Conservation (phyloP, 1,284 basidiomycete species). For the Papiliotrema laurentii region DNA sequence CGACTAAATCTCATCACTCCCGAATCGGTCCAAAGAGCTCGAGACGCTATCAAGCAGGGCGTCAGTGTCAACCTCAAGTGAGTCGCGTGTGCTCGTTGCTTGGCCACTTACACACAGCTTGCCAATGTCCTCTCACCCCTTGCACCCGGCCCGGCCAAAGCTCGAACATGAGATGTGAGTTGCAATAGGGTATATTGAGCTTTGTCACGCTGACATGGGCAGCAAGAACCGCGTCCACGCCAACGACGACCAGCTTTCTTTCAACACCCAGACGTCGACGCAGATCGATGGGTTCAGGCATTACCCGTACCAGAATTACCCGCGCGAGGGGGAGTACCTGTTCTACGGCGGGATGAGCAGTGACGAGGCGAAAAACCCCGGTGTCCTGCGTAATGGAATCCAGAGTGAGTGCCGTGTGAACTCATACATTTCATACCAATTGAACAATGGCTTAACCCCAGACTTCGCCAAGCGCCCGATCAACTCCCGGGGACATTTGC, state of each 20-base stretch:
- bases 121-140: conserved; percentile 7
- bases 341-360: conserved; percentile 16
- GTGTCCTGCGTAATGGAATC: conserved; percentile 13
- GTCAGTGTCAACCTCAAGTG: conserved; percentile 32
- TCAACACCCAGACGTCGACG: conserved; percentile 47
- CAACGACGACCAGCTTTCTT: conserved; percentile 36
- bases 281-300: conserved; percentile 49
- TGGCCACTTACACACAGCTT: conserved; percentile 5
- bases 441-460: conserved; percentile 3
- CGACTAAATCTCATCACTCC: conserved; percentile 31
- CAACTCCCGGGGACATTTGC: conserved; percentile 46
- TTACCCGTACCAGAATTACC: conserved; percentile 32
- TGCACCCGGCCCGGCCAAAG: conserved; percentile 11
- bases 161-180: conserved; percentile 22
- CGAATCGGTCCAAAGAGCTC: conserved; percentile 23
- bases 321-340: conserved; percentile 19
- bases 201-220: not conserved
- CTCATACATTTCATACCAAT: not conserved
- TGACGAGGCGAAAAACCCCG: conserved; percentile 19
- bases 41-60: conserved; percentile 23
- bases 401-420: conserved; percentile 12
- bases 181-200: not conserved
- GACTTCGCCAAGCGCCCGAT: conserved; percentile 46
- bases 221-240: conserved; percentile 18
- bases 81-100: not conserved